phyloP scores from a whole-genome alignment of 208 protist genomes.

The Endotrypanum monterogeii region DNA sequence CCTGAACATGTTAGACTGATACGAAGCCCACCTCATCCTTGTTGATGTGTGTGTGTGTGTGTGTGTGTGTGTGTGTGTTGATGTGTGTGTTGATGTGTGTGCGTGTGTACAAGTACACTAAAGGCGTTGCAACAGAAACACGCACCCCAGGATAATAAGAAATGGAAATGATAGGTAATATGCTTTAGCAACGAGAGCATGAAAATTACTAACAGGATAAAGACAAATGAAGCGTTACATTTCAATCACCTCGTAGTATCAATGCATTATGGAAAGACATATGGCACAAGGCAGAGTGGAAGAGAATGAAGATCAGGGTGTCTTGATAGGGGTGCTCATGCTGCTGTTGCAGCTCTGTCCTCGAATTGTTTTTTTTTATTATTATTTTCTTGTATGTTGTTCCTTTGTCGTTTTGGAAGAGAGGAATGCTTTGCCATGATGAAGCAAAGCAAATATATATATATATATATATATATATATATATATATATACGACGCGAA shows the following conservation, averaged over 20 bases:
- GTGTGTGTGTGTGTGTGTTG: slow-evolving; percentile 7
- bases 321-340: background rate
- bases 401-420: no score
- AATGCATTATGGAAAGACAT: background rate
- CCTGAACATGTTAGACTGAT: slow-evolving; percentile 62
- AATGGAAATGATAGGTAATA: background rate
- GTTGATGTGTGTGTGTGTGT: background rate
- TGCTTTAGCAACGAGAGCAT: background rate
- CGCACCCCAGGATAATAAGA: no score
- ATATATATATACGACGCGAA: no score
- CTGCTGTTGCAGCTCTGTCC: no score
- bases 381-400: no score
- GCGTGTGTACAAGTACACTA: background rate
- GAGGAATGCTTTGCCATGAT: no score
- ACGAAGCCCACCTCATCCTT: slow-evolving; percentile 36
- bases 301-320: background rate
- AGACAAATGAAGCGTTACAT: background rate
- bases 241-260: background rate
- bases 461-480: no score
- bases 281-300: background rate
- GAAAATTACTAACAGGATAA: no score
- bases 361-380: no score
- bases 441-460: no score
- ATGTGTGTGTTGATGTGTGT: background rate
- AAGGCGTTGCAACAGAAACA: background rate